Conservation (phyloP, 306 rosid species). For the Sindora glabra region DNA sequence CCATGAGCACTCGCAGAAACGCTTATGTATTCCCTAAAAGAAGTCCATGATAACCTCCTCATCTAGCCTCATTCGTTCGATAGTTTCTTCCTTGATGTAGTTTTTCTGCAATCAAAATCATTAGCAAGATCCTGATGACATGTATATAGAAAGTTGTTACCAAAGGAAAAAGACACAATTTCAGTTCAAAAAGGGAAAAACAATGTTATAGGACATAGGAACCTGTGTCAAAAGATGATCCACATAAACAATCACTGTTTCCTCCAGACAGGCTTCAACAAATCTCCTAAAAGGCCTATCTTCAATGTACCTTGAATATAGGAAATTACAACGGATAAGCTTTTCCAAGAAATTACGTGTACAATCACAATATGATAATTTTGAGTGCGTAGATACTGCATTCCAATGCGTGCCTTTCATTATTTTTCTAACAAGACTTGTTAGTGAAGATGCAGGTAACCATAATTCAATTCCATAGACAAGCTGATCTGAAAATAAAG, state of each 20-base stretch:
- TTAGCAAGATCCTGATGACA: neutral
- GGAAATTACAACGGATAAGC: slow-evolving; percentile 17
- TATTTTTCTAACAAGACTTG: neutral
- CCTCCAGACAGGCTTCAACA: slow-evolving; percentile 98
- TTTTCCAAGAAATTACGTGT: slow-evolving; percentile 1
- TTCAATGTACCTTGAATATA: slow-evolving; percentile 77
- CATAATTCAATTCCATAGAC: neutral
- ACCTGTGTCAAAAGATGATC: slow-evolving; percentile 94
- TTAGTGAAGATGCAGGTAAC: too few species aligned
- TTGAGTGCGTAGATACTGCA: neutral
- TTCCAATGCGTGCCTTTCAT: neutral
- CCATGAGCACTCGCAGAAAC: slow-evolving; percentile 56
- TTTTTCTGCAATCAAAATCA: slow-evolving; percentile 52
- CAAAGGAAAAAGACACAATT: slow-evolving; percentile 3
- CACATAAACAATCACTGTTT: slow-evolving; percentile 77
- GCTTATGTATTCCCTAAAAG: slow-evolving; percentile 82
- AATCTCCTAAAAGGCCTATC: slow-evolving; percentile 94
- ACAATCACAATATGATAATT: neutral
- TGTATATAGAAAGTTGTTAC: slow-evolving; percentile 12
- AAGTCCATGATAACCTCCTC: slow-evolving; percentile 97
- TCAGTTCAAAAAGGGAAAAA: neutral
- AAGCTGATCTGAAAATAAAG: neutral
- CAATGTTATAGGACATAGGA: neutral
- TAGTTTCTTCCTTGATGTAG: slow-evolving; percentile 88
- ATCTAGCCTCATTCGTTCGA: slow-evolving; percentile 93